A percentile compares a stretch with the other conserved stretches of the same genome.
These are phyloP conservation scores for Trichothecium sympodiale DNA, from an alignment of 2,329 filamentous ascomycete species.

Conservation along the genomic window DNA sequence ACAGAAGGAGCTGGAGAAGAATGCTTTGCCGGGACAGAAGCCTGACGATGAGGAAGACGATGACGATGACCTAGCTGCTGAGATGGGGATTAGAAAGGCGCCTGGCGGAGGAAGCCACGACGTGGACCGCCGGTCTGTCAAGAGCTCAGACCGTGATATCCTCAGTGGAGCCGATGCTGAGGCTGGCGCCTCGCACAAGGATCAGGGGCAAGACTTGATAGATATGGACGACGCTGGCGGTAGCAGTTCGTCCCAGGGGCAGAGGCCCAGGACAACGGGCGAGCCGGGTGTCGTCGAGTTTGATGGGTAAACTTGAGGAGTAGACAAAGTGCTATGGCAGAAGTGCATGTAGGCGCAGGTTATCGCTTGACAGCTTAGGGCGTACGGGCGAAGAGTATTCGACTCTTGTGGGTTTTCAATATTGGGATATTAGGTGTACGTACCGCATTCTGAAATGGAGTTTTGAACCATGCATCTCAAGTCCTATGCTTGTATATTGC, in stretches of 20 bases:
- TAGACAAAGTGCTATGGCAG: not conserved
- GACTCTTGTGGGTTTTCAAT: no score
- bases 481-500: no score
- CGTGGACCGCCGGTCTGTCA: slow-evolving; percentile 50
- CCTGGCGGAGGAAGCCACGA: slow-evolving; percentile 31
- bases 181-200: slow-evolving; percentile 35
- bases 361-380: no score
- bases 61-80: slow-evolving; percentile 39
- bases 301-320: slow-evolving; percentile 19
- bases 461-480: no score
- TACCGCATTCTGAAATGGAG: no score
- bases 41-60: slow-evolving; percentile 65
- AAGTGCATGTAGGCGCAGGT: no score
- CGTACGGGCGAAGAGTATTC: no score
- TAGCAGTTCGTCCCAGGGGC: slow-evolving; percentile 14
- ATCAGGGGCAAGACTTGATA: slow-evolving; percentile 20
- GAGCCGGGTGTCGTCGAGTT: slow-evolving; percentile 30
- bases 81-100: slow-evolving; percentile 27
- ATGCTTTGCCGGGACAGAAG: slow-evolving; percentile 50
- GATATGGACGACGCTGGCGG: slow-evolving; percentile 15
- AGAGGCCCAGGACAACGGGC: slow-evolving; percentile 15
- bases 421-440: no score
- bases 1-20: slow-evolving; percentile 80
- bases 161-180: slow-evolving; percentile 65
- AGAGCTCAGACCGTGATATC: slow-evolving; percentile 58